Percentiles rank a stretch among this genome's conserved stretches.
Evolutionary conservation across 2,329 filamentous ascomycete species (phyloP).

Genomic region (Decorospora gaudefroyi): DNA sequence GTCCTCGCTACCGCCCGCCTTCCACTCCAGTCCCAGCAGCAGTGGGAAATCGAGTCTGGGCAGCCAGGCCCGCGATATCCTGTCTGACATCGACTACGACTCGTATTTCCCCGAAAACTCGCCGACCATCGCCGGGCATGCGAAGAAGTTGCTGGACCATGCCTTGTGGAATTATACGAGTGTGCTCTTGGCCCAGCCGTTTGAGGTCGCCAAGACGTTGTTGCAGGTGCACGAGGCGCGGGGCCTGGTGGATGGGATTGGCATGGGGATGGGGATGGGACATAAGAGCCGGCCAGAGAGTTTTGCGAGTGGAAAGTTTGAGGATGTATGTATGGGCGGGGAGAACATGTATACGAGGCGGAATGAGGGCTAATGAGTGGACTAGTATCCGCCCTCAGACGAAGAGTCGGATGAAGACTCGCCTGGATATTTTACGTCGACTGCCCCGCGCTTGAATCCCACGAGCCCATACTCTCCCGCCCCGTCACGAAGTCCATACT

Average conservation of each 20-base stretch:
- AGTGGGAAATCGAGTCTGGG: constrained; percentile 59
- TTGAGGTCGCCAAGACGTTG: constrained; percentile 94
- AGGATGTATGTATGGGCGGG: constrained; percentile 33
- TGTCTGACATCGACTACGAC: constrained; percentile 89
- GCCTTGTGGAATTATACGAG: constrained; percentile 90
- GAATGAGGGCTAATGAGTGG: constrained; percentile 22
- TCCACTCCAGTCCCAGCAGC: constrained; percentile 35
- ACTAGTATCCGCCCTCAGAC: constrained; percentile 58
- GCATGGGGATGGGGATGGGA: constrained; percentile 20
- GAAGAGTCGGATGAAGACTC: constrained; percentile 73
- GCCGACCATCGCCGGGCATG: constrained; percentile 69
- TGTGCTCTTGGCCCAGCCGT: constrained; percentile 88
- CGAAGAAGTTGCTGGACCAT: constrained; percentile 79
- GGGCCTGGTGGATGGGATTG: constrained; percentile 37
- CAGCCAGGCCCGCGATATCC: constrained; percentile 76
- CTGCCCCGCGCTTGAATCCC: constrained; percentile 54
- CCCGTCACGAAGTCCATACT: constrained; percentile 46
- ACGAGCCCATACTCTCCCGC: too few relatives aligned
- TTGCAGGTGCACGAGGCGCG: constrained; percentile 71
- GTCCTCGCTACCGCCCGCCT: constrained; percentile 41
- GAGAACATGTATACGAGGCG: too few relatives aligned
- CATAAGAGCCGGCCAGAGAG: constrained; percentile 38
- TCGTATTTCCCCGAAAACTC: constrained; percentile 80
- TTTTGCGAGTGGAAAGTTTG: constrained; percentile 42
- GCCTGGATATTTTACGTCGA: constrained; percentile 80